Base-by-base conservation (phyloP, 495 filamentous ascomycete species). In the Aspergillus diversus region DNA sequence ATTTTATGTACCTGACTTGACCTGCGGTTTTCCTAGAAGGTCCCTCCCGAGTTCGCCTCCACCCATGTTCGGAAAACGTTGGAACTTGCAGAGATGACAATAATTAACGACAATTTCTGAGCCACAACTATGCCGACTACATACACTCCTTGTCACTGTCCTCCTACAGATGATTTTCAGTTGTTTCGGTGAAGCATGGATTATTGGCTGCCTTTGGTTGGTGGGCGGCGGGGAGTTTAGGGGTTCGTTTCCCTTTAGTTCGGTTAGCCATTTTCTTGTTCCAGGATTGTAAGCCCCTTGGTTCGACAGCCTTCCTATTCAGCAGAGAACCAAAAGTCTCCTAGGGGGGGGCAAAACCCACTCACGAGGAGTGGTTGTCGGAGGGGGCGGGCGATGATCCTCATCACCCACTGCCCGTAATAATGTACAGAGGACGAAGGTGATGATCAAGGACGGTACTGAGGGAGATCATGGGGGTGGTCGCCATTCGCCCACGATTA, bases 381-480 rank as follows among this genome's bases (percentile, higher is more conserved):
- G 63, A 59, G 61, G 53, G 59, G 57, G n/a, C n/a, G 62, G 63
- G 46, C 33, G 67, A 57, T 69, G 67, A 69, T 69, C 67, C 63
- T 69, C 67, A 66, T 69, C 67, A 66, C 59, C 63, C 57, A 61
- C 63, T 51, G 63, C 63, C 8, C 5, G 21, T 21, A 50, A 50
- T 21, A 50, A 50, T 50, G 47, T 50, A 50, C 54, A 63, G 15
- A 49, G 32, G 46, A 57, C 16, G 46, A 50, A 15, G 53, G 37
- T 55, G 53, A 57, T 55, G 53, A 60, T 61, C 50, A 32, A 37
- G 43, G n/a, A 34, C 13, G 13, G 37, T 33, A 33, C 33, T 27
- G 54, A 42, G 33, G 11, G 47, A 50, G 47, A 31, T 50, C 47
- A 27, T 17, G 15, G 47, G 47, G 47, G 16, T 21, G 47, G 16